Percentiles rank a stretch among this genome's conserved stretches.
These are phyloP conservation scores for Gardenia jasminoides DNA, from an alignment of 257 asterid genomes.

Conservation along the genomic window DNA sequence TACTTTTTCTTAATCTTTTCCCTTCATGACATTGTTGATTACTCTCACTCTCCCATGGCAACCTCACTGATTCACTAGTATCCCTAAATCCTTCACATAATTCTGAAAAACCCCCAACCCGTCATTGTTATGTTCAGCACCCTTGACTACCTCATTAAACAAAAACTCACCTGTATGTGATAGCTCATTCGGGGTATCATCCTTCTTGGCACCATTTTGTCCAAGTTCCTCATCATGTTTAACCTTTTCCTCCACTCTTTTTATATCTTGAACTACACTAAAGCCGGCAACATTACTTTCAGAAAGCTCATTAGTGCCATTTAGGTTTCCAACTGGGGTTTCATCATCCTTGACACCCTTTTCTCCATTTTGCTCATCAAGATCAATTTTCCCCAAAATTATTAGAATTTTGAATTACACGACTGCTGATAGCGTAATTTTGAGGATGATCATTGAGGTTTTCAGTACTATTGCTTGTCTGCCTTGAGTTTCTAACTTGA, in stretches of 20 bases:
- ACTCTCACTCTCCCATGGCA: constrained; percentile 61
- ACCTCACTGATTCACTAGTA: constrained; percentile 25
- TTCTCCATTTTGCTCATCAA: not conserved
- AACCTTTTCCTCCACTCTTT: not conserved
- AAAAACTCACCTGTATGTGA: constrained; percentile 19
- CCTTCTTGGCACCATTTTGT: not conserved
- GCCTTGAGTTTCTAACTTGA: constrained; percentile 23
- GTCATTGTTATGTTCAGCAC: constrained; percentile 10
- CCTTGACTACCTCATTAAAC: constrained; percentile 17
- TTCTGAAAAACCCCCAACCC: constrained; percentile 18
- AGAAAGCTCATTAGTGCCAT: constrained; percentile 19
- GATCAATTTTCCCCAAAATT: not conserved
- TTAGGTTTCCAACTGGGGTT: constrained; percentile 15
- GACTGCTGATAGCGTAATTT: constrained; percentile 20
- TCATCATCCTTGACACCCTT: not conserved
- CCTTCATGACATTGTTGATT: constrained; percentile 29
- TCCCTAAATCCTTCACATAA: not conserved
- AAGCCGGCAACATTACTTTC: constrained; percentile 21
- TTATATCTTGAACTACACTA: constrained; percentile 19
- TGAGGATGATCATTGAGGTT: constrained; percentile 18
- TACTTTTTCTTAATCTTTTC: constrained; percentile 34
- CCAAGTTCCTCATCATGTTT: not conserved
- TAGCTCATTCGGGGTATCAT: constrained; percentile 13
- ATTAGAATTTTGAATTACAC: constrained; percentile 17
- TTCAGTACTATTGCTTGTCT: constrained; percentile 14